Evolutionary conservation across 345 rosid genomes (phyloP), one percentile per base, ranked within the genome.

Genomic region (Salix viminalis): DNA sequence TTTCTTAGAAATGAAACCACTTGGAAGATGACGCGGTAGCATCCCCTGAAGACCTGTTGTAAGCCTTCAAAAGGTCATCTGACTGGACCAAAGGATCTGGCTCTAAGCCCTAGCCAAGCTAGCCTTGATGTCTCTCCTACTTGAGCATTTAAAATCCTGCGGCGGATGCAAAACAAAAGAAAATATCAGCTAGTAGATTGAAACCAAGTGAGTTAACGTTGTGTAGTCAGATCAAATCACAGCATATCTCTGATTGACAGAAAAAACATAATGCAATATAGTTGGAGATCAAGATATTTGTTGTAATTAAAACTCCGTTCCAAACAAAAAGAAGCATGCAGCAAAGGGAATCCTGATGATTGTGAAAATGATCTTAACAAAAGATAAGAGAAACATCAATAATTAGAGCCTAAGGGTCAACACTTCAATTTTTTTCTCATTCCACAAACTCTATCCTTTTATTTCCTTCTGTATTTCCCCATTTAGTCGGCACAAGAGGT

Each of bases 81-180:
- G 98, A 93, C 21, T 90, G 88, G 70, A 84, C 87, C 78, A 90
- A 83, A 21, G 97, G 99, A 84, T 93, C 97, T 28, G 91, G 90
- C 83, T 93, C 96, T 69, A 91, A 87, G n/a, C 60, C 97, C 97
- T 46, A 95, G 90, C 97, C 96, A 96, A 32, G 92, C 90, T 70
- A 85, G 89, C 85, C 95, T 90, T 36, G 94, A 85, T 66, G 84
- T 80, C 73, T 96, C 98, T 58, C 97, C 94, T 54, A 83, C 70
- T 78, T 89, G 90, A 36, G 79, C 91, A 75, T 92, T 93, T 87
- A 89, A 81, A 46, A 93, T 80, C 91, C 98, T 96, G 89, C 71
- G 82, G 18, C 1, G 26, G 74, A 79, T 16, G 54, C 52, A 68
- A 7, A 24, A 19, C 34, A 75, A 73, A 72, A 24, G 0, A 4